Conservation (phyloP, 208 protist genomes). For the Leishmania turanica region DNA sequence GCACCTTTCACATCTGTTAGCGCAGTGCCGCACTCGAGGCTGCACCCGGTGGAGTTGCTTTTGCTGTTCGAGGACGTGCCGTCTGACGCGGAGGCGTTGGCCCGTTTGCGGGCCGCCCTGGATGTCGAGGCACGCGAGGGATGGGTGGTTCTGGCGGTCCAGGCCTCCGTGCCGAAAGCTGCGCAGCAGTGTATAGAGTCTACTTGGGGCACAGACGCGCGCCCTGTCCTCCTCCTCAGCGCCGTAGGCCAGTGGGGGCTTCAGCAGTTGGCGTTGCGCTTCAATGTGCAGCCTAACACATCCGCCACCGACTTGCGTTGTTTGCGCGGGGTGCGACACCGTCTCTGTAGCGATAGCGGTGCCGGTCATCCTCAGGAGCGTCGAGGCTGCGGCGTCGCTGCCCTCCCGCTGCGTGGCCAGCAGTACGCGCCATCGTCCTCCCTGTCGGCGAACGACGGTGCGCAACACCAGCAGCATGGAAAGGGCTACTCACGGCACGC, state of each 20-base stretch:
- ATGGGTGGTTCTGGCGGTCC: slow-evolving; percentile 52
- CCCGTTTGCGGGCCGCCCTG: slow-evolving; percentile 9
- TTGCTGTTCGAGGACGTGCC: slow-evolving; percentile 52
- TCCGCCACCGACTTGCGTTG: slow-evolving; percentile 8
- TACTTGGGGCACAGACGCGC: slow-evolving; percentile 39
- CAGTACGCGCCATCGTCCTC: slow-evolving; percentile 9
- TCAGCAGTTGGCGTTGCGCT: slow-evolving; percentile 56
- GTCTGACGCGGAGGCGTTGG: slow-evolving; percentile 4
- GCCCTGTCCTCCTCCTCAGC: slow-evolving; percentile 49
- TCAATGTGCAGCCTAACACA: slow-evolving; percentile 50
- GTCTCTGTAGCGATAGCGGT: neutral
- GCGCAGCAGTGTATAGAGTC: slow-evolving; percentile 36
- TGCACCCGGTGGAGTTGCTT: slow-evolving; percentile 34
- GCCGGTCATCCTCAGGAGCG: neutral
- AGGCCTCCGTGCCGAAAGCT: slow-evolving; percentile 37
- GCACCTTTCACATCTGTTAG: slow-evolving; percentile 12
- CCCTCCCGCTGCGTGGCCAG: slow-evolving; percentile 21
- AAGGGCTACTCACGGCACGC: neutral
- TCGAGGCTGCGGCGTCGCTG: slow-evolving; percentile 16
- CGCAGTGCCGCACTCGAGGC: slow-evolving; percentile 11
- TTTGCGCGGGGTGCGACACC: slow-evolving; percentile 23
- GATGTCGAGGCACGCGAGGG: slow-evolving; percentile 5
- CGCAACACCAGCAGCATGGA: neutral
- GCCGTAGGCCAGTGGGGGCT: slow-evolving; percentile 53
- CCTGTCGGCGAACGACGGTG: neutral